A percentile compares a stretch with the other conserved stretches of the same genome.
phyloP scores from a whole-genome alignment of 2,329 filamentous ascomycete genomes.

The Trichoderma sp. region DNA sequence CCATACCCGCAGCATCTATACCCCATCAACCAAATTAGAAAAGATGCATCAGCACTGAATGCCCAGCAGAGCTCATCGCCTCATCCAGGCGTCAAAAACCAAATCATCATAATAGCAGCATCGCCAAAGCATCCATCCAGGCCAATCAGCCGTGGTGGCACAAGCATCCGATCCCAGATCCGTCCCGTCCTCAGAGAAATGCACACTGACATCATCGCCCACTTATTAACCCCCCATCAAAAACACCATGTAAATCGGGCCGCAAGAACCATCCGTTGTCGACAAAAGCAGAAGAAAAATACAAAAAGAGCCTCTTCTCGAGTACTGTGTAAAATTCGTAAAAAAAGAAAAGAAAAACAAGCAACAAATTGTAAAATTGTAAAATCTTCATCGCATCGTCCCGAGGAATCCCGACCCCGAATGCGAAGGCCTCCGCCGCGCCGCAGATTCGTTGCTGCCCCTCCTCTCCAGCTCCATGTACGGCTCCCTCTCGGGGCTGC shows the following conservation, averaged over 20 bases:
- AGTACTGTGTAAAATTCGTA: not conserved
- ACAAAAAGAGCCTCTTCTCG: not conserved
- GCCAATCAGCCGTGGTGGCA: not conserved
- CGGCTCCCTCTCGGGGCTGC: conserved; percentile 10
- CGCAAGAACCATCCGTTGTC: not conserved
- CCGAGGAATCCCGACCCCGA: conserved; percentile 22
- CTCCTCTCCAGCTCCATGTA: not conserved
- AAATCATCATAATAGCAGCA: not conserved
- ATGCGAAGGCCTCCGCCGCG: conserved; percentile 12
- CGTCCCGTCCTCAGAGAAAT: not conserved
- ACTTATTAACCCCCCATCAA: not conserved
- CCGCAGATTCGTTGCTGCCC: conserved; percentile 12
- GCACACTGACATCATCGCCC: conserved; percentile 8
- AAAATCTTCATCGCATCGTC: conserved; percentile 19
- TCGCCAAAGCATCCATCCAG: not conserved
- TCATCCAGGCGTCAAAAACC: not conserved
- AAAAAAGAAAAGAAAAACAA: too few species aligned
- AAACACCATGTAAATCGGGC: not conserved
- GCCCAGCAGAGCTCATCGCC: not conserved
- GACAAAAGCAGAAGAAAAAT: not conserved
- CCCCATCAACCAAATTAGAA: not conserved
- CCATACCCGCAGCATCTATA: not conserved
- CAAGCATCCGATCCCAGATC: not conserved
- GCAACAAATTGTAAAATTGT: too few species aligned
- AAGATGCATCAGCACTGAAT: not conserved